These are phyloP conservation scores for Astragalus membranaceus DNA, from an alignment of 306 rosid species.

Conservation along the genomic window DNA sequence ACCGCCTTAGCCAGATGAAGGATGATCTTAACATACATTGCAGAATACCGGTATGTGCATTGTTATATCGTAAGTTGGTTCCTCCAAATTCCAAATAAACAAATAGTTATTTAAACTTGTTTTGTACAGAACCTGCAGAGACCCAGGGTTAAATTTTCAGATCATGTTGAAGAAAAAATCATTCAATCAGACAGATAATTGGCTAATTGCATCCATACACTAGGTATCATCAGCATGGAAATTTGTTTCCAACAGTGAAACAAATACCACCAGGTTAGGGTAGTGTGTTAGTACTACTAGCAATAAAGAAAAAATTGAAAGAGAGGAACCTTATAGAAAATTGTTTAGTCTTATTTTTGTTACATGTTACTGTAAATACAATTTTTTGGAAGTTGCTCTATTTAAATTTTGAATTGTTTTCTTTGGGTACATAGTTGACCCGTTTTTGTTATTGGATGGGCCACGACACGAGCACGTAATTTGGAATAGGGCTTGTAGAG, in stretches of 20 bases:
- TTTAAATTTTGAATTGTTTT: neutral
- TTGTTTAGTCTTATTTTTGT: neutral
- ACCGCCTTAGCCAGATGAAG: constrained; percentile 55
- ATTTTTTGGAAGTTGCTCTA: neutral
- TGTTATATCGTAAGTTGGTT: neutral
- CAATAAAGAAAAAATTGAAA: neutral
- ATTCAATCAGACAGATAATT: constrained; percentile 19
- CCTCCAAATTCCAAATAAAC: constrained; percentile 4
- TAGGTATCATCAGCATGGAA: neutral
- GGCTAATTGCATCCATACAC: neutral
- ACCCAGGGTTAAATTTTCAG: constrained; percentile 65
- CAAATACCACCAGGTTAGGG: no score
- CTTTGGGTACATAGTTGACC: neutral
- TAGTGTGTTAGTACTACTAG: neutral
- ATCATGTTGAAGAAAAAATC: constrained; percentile 40
- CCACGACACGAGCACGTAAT: no score
- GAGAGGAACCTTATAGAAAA: neutral
- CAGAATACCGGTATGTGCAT: constrained; percentile 46
- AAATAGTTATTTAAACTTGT: neutral
- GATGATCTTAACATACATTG: constrained; percentile 65
- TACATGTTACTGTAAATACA: neutral
- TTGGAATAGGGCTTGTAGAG: no score
- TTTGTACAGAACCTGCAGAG: constrained; percentile 49
- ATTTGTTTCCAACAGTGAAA: no score
- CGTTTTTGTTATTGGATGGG: neutral